Conservation (phyloP, 1,284 basidiomycete species). For the Malassezia pachydermatis region DNA sequence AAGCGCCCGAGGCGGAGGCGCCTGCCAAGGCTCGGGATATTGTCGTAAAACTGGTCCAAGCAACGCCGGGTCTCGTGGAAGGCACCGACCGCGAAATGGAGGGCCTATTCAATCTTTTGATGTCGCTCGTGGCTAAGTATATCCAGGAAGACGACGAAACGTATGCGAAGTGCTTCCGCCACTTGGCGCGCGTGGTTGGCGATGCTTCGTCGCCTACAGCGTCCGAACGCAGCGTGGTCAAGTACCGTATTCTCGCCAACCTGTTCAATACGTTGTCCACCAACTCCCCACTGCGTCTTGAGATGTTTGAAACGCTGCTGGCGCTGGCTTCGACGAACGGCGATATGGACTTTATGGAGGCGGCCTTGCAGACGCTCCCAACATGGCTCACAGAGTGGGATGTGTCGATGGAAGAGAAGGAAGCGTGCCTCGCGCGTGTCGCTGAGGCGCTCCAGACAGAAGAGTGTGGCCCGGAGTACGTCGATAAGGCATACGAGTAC, state of each 20-base stretch:
- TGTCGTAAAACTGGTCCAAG: conserved; percentile 25
- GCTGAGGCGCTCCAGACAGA: conserved; percentile 30
- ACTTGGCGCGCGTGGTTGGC: conserved; percentile 15
- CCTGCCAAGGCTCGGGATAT: conserved; percentile 21
- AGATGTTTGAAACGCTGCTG: conserved; percentile 33
- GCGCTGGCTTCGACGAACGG: conserved; percentile 34
- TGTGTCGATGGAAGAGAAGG: conserved; percentile 26
- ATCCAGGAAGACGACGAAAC: conserved; percentile 12
- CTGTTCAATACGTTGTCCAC: conserved; percentile 40
- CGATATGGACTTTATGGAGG: conserved; percentile 38
- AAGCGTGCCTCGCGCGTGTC: conserved; percentile 26
- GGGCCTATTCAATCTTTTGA: conserved; percentile 41
- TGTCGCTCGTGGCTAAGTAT: conserved; percentile 25
- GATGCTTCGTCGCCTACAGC: conserved; percentile 1
- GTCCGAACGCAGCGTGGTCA: conserved; percentile 11
- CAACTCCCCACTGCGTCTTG: conserved; percentile 26
- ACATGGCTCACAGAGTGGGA: conserved; percentile 42
- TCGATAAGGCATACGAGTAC: conserved; percentile 34
- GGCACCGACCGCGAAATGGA: conserved; percentile 43
- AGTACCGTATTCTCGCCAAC: conserved; percentile 39
- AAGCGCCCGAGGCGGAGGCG: conserved; percentile 1
- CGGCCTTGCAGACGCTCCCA: conserved; percentile 29
- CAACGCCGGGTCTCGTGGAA: conserved; percentile 28
- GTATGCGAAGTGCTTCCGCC: conserved; percentile 19
- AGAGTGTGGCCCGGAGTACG: conserved; percentile 29